These are phyloP conservation scores for Caloboletus firmus DNA, from an alignment of 1,284 basidiomycete genomes.

Conservation along the genomic window DNA sequence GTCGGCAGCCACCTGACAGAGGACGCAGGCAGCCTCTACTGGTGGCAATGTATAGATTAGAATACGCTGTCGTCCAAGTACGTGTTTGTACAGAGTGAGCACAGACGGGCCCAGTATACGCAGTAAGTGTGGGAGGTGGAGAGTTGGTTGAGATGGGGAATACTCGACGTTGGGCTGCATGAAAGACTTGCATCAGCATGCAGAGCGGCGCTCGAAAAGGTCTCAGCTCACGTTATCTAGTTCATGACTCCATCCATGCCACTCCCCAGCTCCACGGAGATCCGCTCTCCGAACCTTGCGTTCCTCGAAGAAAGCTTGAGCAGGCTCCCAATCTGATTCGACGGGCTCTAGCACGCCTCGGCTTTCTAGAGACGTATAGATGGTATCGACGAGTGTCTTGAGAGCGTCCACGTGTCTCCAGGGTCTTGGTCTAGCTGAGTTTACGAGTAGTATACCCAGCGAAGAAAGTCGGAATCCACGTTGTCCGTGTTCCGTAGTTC, in stretches of 20 bases:
- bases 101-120: constrained; percentile 74
- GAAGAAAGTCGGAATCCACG: constrained; percentile 77
- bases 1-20: constrained; percentile 73
- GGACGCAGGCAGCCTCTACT: constrained; percentile 72
- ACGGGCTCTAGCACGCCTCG: constrained; percentile 48
- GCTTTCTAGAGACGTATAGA: constrained; percentile 55
- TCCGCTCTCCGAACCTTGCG: constrained; percentile 49
- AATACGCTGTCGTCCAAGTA: constrained; percentile 67
- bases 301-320: constrained; percentile 62
- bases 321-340: constrained; percentile 64
- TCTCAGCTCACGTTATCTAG: constrained; percentile 47
- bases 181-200: not conserved
- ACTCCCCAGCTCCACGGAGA: constrained; percentile 53
- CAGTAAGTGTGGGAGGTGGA: constrained; percentile 45
- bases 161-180: constrained; percentile 38
- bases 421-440: constrained; percentile 61
- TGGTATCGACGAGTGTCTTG: constrained; percentile 53
- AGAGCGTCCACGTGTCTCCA: constrained; percentile 68
- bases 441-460: constrained; percentile 69
- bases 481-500: constrained; percentile 66
- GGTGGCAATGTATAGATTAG: constrained; percentile 76
- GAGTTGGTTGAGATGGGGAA: constrained; percentile 43
- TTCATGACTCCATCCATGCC: constrained; percentile 67
- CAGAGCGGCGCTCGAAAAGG: not conserved
- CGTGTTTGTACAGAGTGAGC: constrained; percentile 74